Percentiles rank a stretch among this genome's conserved stretches.
These are phyloP conservation scores for Phlegmacium glaucopus DNA, from an alignment of 768 basidiomycete species.

Conservation along the genomic window DNA sequence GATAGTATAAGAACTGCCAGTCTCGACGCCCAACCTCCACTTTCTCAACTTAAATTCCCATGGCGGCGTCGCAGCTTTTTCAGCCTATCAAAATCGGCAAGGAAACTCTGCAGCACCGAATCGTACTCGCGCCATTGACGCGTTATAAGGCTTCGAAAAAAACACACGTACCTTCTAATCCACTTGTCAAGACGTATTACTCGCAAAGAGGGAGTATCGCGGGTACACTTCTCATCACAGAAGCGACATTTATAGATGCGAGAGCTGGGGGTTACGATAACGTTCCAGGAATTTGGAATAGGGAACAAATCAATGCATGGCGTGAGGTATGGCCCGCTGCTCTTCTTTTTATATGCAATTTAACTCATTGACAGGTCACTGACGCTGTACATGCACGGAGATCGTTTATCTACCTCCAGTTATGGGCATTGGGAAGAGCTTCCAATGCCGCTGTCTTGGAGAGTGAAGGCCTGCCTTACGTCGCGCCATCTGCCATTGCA, in stretches of 20 bases:
- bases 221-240: conserved; percentile 55
- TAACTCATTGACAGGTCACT: conserved; percentile 37
- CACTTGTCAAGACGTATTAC: conserved; percentile 43
- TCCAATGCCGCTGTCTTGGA: conserved; percentile 31
- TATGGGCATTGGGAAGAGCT: conserved; percentile 53
- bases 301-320: conserved; percentile 58
- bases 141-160: conserved; percentile 33
- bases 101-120: conserved; percentile 41
- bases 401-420: conserved; percentile 49
- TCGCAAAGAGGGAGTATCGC: conserved; percentile 41
- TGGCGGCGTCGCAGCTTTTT: conserved; percentile 34
- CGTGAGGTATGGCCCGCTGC: conserved; percentile 35
- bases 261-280: conserved; percentile 46
- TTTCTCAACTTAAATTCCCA: too few species aligned
- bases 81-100: conserved; percentile 42
- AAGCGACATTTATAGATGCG: conserved; percentile 51
- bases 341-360: neutral
- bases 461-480: conserved; percentile 31
- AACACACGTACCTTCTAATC: conserved; percentile 33
- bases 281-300: conserved; percentile 64
- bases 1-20: too few species aligned
- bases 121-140: conserved; percentile 54
- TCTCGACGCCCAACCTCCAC: too few species aligned
- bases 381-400: conserved; percentile 36
- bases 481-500: conserved; percentile 29